Conservation (phyloP, 495 filamentous ascomycete species). For the Xylaria telfairii region DNA sequence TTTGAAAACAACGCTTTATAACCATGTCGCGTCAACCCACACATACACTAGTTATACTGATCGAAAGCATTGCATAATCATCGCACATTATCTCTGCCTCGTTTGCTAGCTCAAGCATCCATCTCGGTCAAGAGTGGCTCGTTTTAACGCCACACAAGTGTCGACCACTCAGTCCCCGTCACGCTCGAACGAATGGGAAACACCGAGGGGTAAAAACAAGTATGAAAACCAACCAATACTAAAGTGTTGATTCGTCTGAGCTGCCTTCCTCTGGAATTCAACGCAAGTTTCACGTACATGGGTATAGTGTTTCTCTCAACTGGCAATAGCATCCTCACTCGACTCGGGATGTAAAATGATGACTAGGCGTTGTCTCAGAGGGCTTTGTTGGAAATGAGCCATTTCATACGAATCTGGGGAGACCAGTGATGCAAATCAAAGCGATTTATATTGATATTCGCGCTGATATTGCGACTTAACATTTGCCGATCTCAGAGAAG, state of each 20-base stretch:
- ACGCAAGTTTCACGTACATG: too few relatives aligned
- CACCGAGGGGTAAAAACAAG: neutral
- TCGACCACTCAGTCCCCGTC: conserved; percentile 10
- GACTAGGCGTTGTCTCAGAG: neutral
- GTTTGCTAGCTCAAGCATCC: neutral
- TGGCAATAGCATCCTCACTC: neutral
- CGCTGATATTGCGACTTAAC: conserved; percentile 4
- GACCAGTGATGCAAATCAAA: conserved; percentile 19
- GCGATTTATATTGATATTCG: conserved; percentile 22
- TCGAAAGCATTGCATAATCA: conserved; percentile 14
- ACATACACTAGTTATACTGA: conserved; percentile 16
- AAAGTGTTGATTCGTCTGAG: conserved; percentile 5
- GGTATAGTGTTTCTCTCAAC: neutral
- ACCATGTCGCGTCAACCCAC: conserved; percentile 12
- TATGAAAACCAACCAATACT: neutral
- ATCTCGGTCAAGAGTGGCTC: neutral
- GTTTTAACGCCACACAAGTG: neutral
- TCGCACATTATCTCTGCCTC: neutral
- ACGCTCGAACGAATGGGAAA: neutral
- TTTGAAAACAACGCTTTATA: conserved; percentile 20
- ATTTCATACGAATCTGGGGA: neutral
- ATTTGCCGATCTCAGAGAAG: neutral
- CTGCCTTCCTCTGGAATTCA: neutral
- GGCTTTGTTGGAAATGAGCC: neutral
- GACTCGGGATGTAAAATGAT: neutral